A percentile compares a stretch with the other conserved stretches of the same genome.
phyloP scores from a whole-genome alignment of 352 stramenopile genomes.

The Saprolegnia diclina region DNA sequence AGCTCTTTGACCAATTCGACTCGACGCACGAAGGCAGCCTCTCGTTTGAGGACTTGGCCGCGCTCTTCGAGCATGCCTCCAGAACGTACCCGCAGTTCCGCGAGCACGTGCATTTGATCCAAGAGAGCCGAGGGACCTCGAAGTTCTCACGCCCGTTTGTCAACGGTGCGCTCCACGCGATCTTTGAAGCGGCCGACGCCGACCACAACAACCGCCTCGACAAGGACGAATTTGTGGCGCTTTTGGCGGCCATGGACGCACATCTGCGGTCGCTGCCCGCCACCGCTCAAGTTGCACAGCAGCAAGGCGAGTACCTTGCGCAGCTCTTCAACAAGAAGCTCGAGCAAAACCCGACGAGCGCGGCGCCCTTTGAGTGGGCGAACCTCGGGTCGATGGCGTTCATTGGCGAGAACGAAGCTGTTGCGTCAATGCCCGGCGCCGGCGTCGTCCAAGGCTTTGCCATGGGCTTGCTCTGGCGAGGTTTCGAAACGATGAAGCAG shows the following conservation, averaged over 20 bases:
- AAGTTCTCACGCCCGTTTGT: constrained; percentile 7
- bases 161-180: neutral
- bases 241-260: constrained; percentile 11
- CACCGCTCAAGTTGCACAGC: constrained; percentile 25
- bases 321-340: constrained; percentile 3
- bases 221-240: constrained; percentile 16
- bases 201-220: constrained; percentile 4
- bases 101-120: constrained; percentile 21
- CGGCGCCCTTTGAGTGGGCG: constrained; percentile 19
- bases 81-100: constrained; percentile 19
- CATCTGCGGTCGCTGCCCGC: constrained; percentile 20
- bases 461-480: constrained; percentile 19
- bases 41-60: neutral
- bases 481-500: constrained; percentile 14
- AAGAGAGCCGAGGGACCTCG: neutral
- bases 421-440: constrained; percentile 8
- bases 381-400: constrained; percentile 19
- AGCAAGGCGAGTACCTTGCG: constrained; percentile 25
- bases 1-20: constrained; percentile 24
- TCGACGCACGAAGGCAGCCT: neutral
- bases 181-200: constrained; percentile 14
- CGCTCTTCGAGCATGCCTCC: constrained; percentile 6
- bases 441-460: constrained; percentile 10
- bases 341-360: neutral
- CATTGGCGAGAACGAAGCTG: constrained; percentile 20